Evolutionary conservation across 306 rosid species (phyloP), one percentile per base, ranked within the genome.

Genomic region (Quercus engelmannii): DNA sequence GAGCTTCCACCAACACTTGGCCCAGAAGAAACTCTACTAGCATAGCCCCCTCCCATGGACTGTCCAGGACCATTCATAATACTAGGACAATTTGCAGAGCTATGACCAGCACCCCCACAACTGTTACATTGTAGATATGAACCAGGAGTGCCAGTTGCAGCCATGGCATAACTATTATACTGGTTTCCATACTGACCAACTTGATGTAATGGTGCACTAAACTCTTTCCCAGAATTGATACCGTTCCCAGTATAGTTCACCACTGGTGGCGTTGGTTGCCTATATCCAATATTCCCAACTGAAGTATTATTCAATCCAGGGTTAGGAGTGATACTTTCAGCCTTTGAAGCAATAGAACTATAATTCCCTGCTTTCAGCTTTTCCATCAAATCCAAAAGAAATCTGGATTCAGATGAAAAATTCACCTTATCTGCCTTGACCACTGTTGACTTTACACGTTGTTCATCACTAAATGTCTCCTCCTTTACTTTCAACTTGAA

Each of bases 401-500:
- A 68, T 73, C 76, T 86, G 56, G 90, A 74, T 79, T 92, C 87
- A 2, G 89, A 76, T 31, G 87, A 71, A 78, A 76, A 87, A 73
- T 82, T 76, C 46, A 91, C 82, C 85, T 80, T 93, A 1, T 95
- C 98, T 56, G 92, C 94, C 84, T 91, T 95, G 64, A 95, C 86
- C 4, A 87, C 88, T 0, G 96, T 95, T 73, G 97, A 89, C 85
- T 90, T 92, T 13, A 95, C 90, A 26, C 98, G 94, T 72, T 88
- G 92, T 75, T 95, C 99, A 81, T 95, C 99, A 71, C 90, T 89
- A 70, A 55, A 95, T 30, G 82, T 90, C 79, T 92, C 99, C 83
- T 93, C 99, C 85, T 90, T 93, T 73, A 95, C 78, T 91, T 88
- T 95, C 85, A 93, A 84, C 86, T 93, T 95, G 89, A 95, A 91